These are phyloP conservation scores for Taphrina wiesneri DNA, from an alignment of 1,139 yeast genomes.

Conservation along the genomic window DNA sequence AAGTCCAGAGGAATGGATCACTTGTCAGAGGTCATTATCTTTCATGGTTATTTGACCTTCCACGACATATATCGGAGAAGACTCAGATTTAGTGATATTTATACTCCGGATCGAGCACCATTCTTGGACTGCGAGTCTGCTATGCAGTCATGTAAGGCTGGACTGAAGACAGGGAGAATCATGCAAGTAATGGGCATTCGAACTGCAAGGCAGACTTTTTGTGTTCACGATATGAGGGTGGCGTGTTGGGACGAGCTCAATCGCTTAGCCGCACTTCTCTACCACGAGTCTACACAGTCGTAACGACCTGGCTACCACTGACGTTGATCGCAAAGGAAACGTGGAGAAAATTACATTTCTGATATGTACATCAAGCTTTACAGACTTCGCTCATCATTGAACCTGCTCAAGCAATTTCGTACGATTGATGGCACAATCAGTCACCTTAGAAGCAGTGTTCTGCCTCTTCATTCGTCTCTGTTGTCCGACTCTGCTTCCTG, in stretches of 20 bases:
- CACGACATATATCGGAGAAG: too few species aligned
- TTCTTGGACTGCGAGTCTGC: not conserved
- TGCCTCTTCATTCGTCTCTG: not conserved
- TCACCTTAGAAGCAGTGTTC: conserved; percentile 7
- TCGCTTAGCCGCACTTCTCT: not conserved
- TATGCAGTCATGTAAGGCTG: not conserved
- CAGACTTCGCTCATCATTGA: not conserved
- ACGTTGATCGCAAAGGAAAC: too few species aligned
- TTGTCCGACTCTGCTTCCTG: not conserved
- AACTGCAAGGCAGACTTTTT: too few species aligned
- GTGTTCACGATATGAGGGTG: too few species aligned
- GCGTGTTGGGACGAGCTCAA: not conserved
- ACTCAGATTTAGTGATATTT: not conserved
- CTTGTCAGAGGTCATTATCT: not conserved
- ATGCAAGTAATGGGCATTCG: too few species aligned
- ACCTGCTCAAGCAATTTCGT: not conserved
- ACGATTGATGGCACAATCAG: conserved; percentile 11
- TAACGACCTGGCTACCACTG: too few species aligned
- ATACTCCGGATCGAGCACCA: not conserved
- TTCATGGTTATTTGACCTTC: not conserved
- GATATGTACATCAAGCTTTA: too few species aligned
- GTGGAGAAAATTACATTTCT: too few species aligned
- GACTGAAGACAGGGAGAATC: not conserved
- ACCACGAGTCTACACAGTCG: too few species aligned
- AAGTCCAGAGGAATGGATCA: not conserved